These are phyloP conservation scores for Chrysosporium keratinophilum DNA, from an alignment of 2,329 filamentous ascomycete genomes.

Conservation along the genomic window DNA sequence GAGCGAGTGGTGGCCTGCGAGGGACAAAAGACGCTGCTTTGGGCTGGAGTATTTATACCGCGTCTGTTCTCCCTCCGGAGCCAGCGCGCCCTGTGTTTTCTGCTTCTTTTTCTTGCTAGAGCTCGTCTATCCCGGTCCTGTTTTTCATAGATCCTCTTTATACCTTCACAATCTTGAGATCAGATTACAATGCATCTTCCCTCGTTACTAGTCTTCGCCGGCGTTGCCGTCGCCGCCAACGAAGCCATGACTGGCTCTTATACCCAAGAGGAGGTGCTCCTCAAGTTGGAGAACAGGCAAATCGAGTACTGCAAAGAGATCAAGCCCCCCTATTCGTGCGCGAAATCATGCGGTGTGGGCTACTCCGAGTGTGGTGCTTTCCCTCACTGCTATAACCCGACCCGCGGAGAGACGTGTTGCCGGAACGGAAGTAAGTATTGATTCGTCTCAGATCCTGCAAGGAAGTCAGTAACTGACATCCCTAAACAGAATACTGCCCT, in stretches of 20 bases:
- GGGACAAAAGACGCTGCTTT: background rate
- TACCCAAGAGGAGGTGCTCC: background rate
- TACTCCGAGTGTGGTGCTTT: slow-evolving; percentile 6
- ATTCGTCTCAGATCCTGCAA: background rate
- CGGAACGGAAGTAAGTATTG: slow-evolving; percentile 12
- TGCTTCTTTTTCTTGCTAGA: background rate
- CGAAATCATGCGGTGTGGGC: slow-evolving; percentile 7
- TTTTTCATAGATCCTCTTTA: background rate
- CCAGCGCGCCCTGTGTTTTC: background rate
- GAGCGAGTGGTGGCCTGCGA: background rate
- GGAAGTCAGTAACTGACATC: background rate
- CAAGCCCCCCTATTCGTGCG: slow-evolving; percentile 6
- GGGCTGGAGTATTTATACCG: background rate
- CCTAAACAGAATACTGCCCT: slow-evolving; percentile 9
- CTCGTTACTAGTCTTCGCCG: slow-evolving; percentile 4
- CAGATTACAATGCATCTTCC: slow-evolving; percentile 6
- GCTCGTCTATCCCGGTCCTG: background rate
- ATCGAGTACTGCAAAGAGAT: slow-evolving; percentile 6
- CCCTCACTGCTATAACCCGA: slow-evolving; percentile 11
- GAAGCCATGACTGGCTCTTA: background rate
- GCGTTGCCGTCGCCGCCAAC: slow-evolving; percentile 1
- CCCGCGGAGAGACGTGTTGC: slow-evolving; percentile 10
- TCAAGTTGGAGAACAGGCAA: background rate
- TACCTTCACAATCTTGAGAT: background rate
- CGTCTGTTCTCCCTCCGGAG: background rate